Conservation (phyloP, 1,139 yeast species). For the Blastobotrys indianensis region DNA sequence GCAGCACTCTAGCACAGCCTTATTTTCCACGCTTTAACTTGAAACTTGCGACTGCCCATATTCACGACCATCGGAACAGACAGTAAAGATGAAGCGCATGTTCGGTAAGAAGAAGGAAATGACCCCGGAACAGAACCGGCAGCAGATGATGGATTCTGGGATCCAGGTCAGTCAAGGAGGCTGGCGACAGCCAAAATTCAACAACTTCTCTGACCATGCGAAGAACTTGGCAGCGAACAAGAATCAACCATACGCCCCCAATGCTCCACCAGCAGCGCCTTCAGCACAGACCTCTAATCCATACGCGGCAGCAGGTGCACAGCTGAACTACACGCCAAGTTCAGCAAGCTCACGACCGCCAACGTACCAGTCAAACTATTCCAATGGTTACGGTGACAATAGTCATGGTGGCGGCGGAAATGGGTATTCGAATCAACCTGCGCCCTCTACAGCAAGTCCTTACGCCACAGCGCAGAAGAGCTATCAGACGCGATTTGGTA, state of each 20-base stretch:
- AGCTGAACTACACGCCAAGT: conserved; percentile 12
- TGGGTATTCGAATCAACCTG: conserved; percentile 2
- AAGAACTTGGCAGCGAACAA: conserved; percentile 18
- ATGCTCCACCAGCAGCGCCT: conserved; percentile 40
- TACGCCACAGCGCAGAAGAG: conserved; percentile 26
- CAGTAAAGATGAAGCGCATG: conserved; percentile 29
- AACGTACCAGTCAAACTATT: not conserved
- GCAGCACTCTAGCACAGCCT: not conserved
- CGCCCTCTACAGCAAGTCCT: conserved; percentile 14
- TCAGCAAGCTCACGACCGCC: conserved; percentile 1
- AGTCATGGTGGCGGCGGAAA: conserved; percentile 1
- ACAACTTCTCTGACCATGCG: conserved; percentile 33
- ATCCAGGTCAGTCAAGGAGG: conserved; percentile 23
- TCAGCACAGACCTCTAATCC: conserved; percentile 32
- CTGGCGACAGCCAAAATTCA: conserved; percentile 32
- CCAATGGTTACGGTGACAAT: not conserved
- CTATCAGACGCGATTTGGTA: conserved; percentile 23
- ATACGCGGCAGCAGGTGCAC: conserved; percentile 36
- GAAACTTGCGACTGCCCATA: not conserved
- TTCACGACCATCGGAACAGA: not conserved
- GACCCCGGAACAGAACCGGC: conserved; percentile 32
- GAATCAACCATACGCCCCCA: conserved; percentile 9
- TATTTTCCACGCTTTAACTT: not conserved
- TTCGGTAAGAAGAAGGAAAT: conserved; percentile 34
- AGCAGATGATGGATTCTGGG: conserved; percentile 27